These are phyloP conservation scores for Podaxis sp. DNA, from an alignment of 768 basidiomycete species.

Conservation along the genomic window DNA sequence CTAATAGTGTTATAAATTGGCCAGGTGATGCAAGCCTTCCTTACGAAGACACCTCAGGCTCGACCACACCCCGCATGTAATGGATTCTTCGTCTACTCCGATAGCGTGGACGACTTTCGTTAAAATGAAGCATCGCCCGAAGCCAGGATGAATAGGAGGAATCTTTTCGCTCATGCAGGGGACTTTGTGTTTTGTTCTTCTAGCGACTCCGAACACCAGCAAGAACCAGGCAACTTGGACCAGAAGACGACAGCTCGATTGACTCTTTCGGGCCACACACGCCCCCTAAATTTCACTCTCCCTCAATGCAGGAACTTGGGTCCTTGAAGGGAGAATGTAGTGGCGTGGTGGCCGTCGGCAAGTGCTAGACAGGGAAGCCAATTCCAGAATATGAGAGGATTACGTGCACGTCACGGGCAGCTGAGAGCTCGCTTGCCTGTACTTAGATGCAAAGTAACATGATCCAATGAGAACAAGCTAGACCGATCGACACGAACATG, in stretches of 20 bases:
- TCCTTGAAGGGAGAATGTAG: not conserved
- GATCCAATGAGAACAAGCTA: too few species aligned
- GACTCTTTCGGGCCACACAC: conserved; percentile 19
- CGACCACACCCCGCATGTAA: conserved; percentile 17
- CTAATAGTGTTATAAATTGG: conserved; percentile 17
- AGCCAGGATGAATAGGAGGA: not conserved
- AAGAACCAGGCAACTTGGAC: not conserved
- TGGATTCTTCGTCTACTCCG: conserved; percentile 21
- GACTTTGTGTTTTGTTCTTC: not conserved
- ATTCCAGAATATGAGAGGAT: too few species aligned
- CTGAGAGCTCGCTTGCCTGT: too few species aligned
- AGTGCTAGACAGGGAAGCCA: too few species aligned
- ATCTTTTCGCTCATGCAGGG: not conserved
- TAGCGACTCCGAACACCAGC: not conserved
- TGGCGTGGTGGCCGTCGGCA: not conserved
- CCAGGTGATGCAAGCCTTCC: conserved; percentile 24
- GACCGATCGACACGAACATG: too few species aligned
- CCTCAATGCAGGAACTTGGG: not conserved
- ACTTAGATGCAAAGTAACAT: too few species aligned
- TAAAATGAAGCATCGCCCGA: not conserved
- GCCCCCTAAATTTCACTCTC: conserved; percentile 13
- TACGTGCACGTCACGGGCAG: too few species aligned
- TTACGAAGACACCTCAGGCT: conserved; percentile 16
- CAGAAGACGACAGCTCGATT: conserved; percentile 15
- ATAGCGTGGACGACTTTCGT: not conserved